These are phyloP conservation scores for Nemophila menziesii DNA, from an alignment of 257 asterid genomes.

Conservation along the genomic window DNA sequence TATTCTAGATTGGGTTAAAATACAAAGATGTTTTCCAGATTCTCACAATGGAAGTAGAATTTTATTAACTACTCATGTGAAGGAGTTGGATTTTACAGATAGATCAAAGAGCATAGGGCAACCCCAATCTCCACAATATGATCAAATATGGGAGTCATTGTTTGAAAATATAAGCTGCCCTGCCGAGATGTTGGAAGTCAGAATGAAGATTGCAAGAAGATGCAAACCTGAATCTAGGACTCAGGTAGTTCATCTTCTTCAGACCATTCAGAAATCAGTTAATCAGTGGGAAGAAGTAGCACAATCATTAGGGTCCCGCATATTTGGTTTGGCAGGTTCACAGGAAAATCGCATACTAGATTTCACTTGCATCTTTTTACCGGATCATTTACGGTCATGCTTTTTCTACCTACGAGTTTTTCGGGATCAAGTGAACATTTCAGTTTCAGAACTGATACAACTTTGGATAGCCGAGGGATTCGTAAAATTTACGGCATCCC, in stretches of 20 bases:
- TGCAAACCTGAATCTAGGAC: slow-evolving; percentile 5
- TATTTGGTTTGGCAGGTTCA: not conserved
- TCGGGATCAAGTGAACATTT: slow-evolving; percentile 2
- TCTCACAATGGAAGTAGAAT: too few species aligned
- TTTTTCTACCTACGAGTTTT: slow-evolving; percentile 5
- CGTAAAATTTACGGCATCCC: too few species aligned
- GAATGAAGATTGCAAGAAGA: not conserved
- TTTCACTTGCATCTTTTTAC: slow-evolving; percentile 11
- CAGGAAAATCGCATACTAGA: slow-evolving; percentile 1
- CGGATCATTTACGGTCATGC: slow-evolving; percentile 7
- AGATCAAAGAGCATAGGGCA: too few species aligned
- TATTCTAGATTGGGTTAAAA: too few species aligned
- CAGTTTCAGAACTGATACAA: slow-evolving; percentile 2
- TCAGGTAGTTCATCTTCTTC: slow-evolving; percentile 4
- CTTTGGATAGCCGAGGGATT: too few species aligned
- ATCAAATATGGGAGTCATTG: slow-evolving; percentile 11
- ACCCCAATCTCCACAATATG: too few species aligned
- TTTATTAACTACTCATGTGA: too few species aligned
- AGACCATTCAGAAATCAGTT: not conserved
- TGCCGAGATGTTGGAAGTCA: not conserved
- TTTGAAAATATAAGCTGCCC: slow-evolving; percentile 3
- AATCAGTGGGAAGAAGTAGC: slow-evolving; percentile 6
- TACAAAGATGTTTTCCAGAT: too few species aligned
- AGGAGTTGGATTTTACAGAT: too few species aligned
- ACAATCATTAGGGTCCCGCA: slow-evolving; percentile 4